These are phyloP conservation scores for Fusarium avenaceum DNA, from an alignment of 2,329 filamentous ascomycete genomes.

Conservation along the genomic window DNA sequence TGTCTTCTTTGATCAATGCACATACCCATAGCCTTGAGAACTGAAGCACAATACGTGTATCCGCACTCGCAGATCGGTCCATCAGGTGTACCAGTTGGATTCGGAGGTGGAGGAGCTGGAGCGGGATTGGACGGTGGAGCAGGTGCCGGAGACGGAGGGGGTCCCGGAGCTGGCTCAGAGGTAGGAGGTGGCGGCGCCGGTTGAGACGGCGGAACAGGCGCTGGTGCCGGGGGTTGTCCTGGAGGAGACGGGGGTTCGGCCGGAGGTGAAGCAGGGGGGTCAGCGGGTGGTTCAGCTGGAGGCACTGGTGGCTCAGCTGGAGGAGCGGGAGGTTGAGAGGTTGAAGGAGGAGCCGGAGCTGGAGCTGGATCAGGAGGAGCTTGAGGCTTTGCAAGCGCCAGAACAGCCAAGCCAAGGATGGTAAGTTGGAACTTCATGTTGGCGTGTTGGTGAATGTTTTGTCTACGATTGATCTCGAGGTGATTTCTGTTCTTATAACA, in stretches of 20 bases:
- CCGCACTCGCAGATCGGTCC: constrained; percentile 58
- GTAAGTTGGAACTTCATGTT: constrained; percentile 49
- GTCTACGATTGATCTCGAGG: not conserved
- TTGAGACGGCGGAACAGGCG: constrained; percentile 7
- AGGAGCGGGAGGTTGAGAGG: constrained; percentile 4
- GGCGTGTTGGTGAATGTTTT: constrained; percentile 11
- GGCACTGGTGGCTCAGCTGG: constrained; percentile 3
- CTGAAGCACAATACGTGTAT: constrained; percentile 59
- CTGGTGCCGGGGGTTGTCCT: constrained; percentile 19
- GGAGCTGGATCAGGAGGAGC: constrained; percentile 37
- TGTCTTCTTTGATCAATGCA: not conserved
- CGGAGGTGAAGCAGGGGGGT: too few relatives aligned
- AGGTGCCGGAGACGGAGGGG: constrained; percentile 37
- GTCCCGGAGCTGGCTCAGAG: constrained; percentile 21
- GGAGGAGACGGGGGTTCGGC: not conserved
- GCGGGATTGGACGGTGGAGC: constrained; percentile 44
- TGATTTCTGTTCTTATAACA: constrained; percentile 5
- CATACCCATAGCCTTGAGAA: constrained; percentile 56
- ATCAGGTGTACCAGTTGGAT: constrained; percentile 32
- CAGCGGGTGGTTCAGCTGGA: not conserved
- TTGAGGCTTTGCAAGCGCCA: constrained; percentile 48
- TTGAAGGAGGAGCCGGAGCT: constrained; percentile 23
- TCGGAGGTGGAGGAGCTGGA: constrained; percentile 40
- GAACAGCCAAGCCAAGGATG: constrained; percentile 41
- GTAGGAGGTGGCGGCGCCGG: constrained; percentile 11